Evolutionary conservation across 2,329 filamentous ascomycete genomes (phyloP), one percentile per base, ranked within the genome.

Genomic region (Trichocomaceae sp.): DNA sequence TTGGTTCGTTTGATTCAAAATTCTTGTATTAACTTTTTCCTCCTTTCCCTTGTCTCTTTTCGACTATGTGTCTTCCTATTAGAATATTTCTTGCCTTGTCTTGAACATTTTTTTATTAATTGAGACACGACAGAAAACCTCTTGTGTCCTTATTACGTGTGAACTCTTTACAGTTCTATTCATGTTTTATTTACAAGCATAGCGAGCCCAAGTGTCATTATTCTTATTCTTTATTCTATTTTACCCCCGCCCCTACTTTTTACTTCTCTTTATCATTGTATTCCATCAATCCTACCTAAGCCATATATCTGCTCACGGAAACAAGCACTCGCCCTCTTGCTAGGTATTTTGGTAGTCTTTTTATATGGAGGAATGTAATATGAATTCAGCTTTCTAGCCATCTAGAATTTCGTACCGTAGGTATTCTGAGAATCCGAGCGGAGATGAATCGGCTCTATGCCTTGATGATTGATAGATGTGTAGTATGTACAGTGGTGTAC

Each of bases 151-250:
- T 59, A 62, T 67, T 58, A 58, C 56, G 56, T 63, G 60, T 63
- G 49, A 55, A 60, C 58, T 62, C 59, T 59, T 61, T 50, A 50
- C 45, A 41, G 58, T 58, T 58, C 51, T 29, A 53, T 35, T 55
- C 47, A 60, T 60, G 51, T 62, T 59, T 64, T 65, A 59, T 58
- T 52, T 57, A 61, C 60, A 65, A 68, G 67, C 68, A 71, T 71
- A 70, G 68, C 68, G 68, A 70, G 67, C 64, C 67, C 55, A 59
- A 64, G 67, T 60, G 60, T 60, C 39, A 26, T 26, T 26, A 26
- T 58, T 55, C 3, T 29, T 4, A 26, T 26, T 26, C 3, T 29
- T 61, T 54, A 52, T 46, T 19, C 35, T 20, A 46, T 52, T 23
- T 46, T 54, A n/a, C n/a, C n/a, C n/a, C n/a, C n/a, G 52, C 60